Base-by-base conservation (phyloP, 2,329 filamentous ascomycete species). In the Cadophora gregata region DNA sequence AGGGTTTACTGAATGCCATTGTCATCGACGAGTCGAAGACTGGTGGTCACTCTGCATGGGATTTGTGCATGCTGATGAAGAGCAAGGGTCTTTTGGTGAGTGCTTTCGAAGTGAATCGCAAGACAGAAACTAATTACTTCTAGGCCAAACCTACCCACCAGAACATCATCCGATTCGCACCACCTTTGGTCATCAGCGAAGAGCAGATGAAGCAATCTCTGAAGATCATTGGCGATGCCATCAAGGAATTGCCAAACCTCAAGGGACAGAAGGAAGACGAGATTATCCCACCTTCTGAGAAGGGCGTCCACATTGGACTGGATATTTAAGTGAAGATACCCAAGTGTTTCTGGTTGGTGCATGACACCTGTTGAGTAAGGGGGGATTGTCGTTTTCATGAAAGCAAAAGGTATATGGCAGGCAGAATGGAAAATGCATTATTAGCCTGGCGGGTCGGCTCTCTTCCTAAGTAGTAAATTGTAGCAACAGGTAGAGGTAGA, bases 81-180 rank as follows among this genome's bases (percentile, higher is more conserved):
- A 88, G 90, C 80, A 98, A 97, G 86, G 96, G 96, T 67, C 82
- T 99, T 65, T 79, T 99, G 86, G 93, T 96, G 85, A 81, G 90
- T 83, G 25, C 8, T 9, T 47, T 31, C 25, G 14, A n/a, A 14
- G 36, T 16, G 38, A 42, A 42, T 19, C 6, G 38, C 19, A 19
- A 45, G 24, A 59, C 14, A 27, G 19, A 29, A 9, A 27, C 36
- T 45, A 29, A 45, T 14, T 70, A 72, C 31, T 42, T 36, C 69
- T 56, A 97, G 93, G 96, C 96, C 75, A 99, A 99, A 86, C 96
- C 96, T 33, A 99, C 96, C 7, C 96, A 99, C 80, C 90, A 97
- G 77, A 97, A 98, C 81, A 98, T 99, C 79, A 99, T 99, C 78
- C 92, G 96, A 66, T 90, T 99, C 69, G 96, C 96, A n/a, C 96